A percentile compares a stretch with the other conserved stretches of the same genome.
These are phyloP conservation scores for Arabidopsis hybrid DNA, from an alignment of 441 rosid genomes.

Conservation along the genomic window DNA sequence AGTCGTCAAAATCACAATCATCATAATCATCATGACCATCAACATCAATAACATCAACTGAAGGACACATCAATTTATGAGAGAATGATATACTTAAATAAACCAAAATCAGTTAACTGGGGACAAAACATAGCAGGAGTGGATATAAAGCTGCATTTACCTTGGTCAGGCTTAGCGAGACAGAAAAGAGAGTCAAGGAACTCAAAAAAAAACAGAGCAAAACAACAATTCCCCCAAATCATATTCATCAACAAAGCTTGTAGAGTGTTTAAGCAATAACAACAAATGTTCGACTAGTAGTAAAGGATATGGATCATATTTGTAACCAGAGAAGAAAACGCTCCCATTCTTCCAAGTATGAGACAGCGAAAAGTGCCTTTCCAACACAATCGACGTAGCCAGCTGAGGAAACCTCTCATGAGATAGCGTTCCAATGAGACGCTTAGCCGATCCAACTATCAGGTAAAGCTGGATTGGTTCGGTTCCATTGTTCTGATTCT, in stretches of 20 bases:
- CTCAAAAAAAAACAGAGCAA: constrained; percentile 19
- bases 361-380: constrained; percentile 67
- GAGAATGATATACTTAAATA: neutral
- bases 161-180: constrained; percentile 38
- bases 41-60: constrained; percentile 45
- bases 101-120: constrained; percentile 5
- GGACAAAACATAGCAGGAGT: constrained; percentile 2
- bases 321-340: constrained; percentile 75
- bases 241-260: constrained; percentile 15
- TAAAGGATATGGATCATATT: constrained; percentile 62
- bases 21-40: constrained; percentile 44
- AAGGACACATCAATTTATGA: neutral
- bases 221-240: constrained; percentile 1
- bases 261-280: neutral
- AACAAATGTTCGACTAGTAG: neutral
- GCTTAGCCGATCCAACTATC: constrained; percentile 55
- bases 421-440: constrained; percentile 74
- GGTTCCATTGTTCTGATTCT: constrained; percentile 56
- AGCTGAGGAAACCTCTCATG: constrained; percentile 71
- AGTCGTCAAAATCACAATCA: constrained; percentile 36
- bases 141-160: constrained; percentile 34
- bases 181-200: constrained; percentile 53
- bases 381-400: constrained; percentile 64
- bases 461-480: constrained; percentile 52
- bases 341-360: constrained; percentile 82